Base-by-base conservation (phyloP, 352 stramenopile genomes). In the Phytophthora pini region DNA sequence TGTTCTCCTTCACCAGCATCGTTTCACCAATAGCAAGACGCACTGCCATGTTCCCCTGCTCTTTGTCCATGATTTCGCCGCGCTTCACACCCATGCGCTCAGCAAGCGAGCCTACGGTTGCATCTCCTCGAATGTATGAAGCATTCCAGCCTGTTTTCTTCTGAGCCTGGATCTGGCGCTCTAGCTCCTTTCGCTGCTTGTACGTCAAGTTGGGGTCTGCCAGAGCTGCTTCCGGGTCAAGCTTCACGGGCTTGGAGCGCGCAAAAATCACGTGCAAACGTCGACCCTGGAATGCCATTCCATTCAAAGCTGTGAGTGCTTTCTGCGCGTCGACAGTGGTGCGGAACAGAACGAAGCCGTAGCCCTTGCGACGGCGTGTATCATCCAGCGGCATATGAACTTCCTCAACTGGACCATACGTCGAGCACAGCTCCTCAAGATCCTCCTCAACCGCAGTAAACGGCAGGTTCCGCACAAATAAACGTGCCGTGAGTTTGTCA, bases 391-490 rank as follows among this genome's bases (percentile, higher is more conserved):
- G 96, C 72, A 99, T 97, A 66, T 99, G 96, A 57, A 98, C 93
- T 50, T 99, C 92, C 5, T 82, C 64, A 17, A 99, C 74, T 41
- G 72, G 74, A 24, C 97, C 97, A 68, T 93, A 98, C 11, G 74
- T 57, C 8, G 78, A 87, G 64, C 98, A 99, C 44, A 96, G 74
- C 48, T 97, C 84, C 54, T 85, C 84, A 9, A 99, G 69, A 57
- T 99, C 97, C 58, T 99, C 97, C 70, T 99, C 97, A 10, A 96
- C 97, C 2, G 90, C 88, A n/a, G 84, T 94, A 73, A 98, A 99
- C 40, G 97, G 93, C 32, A 99, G 63, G 61, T 99, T 99, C 27
- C 96, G 82, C 43, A 99, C 80, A 80, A 99, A 99, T 40, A 99
- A 76, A 34, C 98, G 89, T n/a, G 85, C 76, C 13, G 73, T 87